Evolutionary conservation across 2,329 filamentous ascomycete species (phyloP).

Genomic region (Blastomyces emzantsi): DNA sequence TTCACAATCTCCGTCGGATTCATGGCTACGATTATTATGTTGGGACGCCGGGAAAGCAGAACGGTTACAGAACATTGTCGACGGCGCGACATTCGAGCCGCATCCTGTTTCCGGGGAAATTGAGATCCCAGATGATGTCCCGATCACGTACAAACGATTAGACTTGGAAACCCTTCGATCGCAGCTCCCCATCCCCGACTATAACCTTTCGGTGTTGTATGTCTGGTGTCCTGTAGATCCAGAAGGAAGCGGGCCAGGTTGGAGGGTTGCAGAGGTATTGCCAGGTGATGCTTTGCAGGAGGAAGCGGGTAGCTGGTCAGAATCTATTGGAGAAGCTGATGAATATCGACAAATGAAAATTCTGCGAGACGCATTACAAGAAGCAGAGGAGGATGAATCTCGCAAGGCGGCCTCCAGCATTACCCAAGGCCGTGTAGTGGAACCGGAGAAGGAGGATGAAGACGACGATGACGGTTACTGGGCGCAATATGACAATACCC

Average conservation of each 20-base stretch:
- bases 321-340: constrained; percentile 48
- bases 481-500: constrained; percentile 53
- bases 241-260: constrained; percentile 44
- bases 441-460: constrained; percentile 35
- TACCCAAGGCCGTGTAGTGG: not conserved
- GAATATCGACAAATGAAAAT: constrained; percentile 33
- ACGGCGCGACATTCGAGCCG: constrained; percentile 49
- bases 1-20: constrained; percentile 36
- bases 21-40: constrained; percentile 52
- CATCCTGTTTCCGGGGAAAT: constrained; percentile 58
- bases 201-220: constrained; percentile 47
- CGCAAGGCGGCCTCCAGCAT: constrained; percentile 11
- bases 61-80: constrained; percentile 45
- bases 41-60: constrained; percentile 49
- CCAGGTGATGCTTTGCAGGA: constrained; percentile 43
- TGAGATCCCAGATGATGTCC: constrained; percentile 50
- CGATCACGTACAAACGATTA: constrained; percentile 48
- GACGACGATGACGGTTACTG: constrained; percentile 57
- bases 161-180: constrained; percentile 55
- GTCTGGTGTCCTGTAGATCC: constrained; percentile 54
- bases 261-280: constrained; percentile 53
- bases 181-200: constrained; percentile 46
- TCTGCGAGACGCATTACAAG: constrained; percentile 29
- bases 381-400: constrained; percentile 18
- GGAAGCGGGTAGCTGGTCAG: constrained; percentile 44